A percentile compares a stretch with the other conserved stretches of the same genome.
phyloP scores from a whole-genome alignment of 169 alveolate genomes.

The Plasmodium gaboni region DNA sequence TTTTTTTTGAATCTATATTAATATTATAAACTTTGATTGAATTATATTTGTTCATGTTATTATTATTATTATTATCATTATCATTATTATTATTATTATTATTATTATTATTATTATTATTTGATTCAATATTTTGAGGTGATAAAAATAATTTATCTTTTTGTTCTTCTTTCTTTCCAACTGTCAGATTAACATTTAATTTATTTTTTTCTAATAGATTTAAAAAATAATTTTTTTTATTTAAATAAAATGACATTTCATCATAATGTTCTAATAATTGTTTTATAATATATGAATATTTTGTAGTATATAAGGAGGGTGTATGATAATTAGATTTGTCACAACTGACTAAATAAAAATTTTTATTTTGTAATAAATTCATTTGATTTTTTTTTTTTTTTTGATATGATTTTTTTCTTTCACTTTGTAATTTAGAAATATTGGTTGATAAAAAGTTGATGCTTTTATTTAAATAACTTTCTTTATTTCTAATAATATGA shows the following conservation, averaged over 20 bases:
- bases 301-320: conserved; percentile 31
- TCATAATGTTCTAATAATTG: conserved; percentile 42
- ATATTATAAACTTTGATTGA: no score
- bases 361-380: not conserved
- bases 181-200: not conserved
- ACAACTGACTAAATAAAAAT: conserved; percentile 49
- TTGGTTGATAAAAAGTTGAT: conserved; percentile 12
- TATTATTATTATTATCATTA: not conserved
- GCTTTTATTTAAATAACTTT: conserved; percentile 1
- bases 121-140: no score
- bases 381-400: not conserved
- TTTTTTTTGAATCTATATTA: no score
- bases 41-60: no score
- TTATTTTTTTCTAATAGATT: not conserved
- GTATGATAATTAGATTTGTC: conserved; percentile 25
- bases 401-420: conserved; percentile 6
- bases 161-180: no score
- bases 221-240: conserved; percentile 18
- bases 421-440: conserved; percentile 13
- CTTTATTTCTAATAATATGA: not conserved
- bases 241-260: conserved; percentile 51
- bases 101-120: no score
- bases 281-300: conserved; percentile 40
- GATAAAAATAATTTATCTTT: no score
- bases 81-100: no score